These are phyloP conservation scores for Casaregolazyma suthepensis DNA, from an alignment of 1,139 yeast species.

Conservation along the genomic window DNA sequence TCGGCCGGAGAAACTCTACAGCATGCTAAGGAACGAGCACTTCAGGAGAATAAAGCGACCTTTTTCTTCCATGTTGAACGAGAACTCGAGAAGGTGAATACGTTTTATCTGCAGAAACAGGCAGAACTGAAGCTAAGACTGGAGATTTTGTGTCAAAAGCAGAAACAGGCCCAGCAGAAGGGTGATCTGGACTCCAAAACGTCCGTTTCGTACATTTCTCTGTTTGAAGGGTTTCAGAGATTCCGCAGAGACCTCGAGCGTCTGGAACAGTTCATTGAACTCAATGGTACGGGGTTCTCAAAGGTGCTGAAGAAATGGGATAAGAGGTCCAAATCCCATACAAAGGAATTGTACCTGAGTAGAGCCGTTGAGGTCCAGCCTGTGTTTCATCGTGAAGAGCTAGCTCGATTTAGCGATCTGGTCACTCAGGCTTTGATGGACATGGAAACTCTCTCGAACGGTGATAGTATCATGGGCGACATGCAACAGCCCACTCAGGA, in stretches of 20 bases:
- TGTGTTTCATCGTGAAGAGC: constrained; percentile 84
- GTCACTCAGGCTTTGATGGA: constrained; percentile 75
- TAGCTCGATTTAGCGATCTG: constrained; percentile 76
- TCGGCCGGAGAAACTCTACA: constrained; percentile 24
- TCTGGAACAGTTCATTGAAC: constrained; percentile 85
- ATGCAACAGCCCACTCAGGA: constrained; percentile 1
- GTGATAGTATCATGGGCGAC: constrained; percentile 44
- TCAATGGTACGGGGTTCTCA: constrained; percentile 91
- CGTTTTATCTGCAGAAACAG: constrained; percentile 84
- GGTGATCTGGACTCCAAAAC: constrained; percentile 39
- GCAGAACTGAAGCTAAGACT: constrained; percentile 70
- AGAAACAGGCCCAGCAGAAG: constrained; percentile 48
- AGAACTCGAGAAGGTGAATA: constrained; percentile 89
- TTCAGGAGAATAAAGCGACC: constrained; percentile 88
- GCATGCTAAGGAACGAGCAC: constrained; percentile 44
- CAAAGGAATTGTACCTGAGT: constrained; percentile 82
- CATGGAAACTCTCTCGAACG: constrained; percentile 79
- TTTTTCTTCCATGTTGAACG: constrained; percentile 90
- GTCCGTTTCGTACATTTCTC: constrained; percentile 55
- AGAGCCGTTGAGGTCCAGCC: constrained; percentile 97
- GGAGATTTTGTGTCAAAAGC: constrained; percentile 69
- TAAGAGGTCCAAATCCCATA: constrained; percentile 88
- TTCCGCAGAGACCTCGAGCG: constrained; percentile 83
- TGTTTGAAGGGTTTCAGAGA: constrained; percentile 84
- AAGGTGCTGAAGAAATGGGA: constrained; percentile 98